Percentiles rank a stretch among this genome's conserved stretches.
These are phyloP conservation scores for Clonostachys rosea DNA, from an alignment of 2,329 filamentous ascomycete genomes.

Conservation along the genomic window DNA sequence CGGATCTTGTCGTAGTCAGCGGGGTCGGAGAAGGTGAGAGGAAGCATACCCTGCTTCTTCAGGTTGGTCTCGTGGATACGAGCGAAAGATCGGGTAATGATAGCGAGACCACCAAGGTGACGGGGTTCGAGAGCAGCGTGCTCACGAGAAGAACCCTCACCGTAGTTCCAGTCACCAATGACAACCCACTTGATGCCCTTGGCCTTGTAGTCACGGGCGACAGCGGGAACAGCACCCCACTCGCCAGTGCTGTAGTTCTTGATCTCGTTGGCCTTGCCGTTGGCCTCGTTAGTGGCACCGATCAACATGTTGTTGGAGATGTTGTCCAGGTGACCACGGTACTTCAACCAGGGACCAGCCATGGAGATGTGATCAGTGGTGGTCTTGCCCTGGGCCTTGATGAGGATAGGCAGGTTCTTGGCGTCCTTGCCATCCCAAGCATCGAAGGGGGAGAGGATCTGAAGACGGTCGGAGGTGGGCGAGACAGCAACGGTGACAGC, in stretches of 20 bases:
- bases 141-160: constrained; percentile 95
- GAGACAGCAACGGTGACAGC: constrained; percentile 76
- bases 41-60: constrained; percentile 99
- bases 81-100: constrained; percentile 92
- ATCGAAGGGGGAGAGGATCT: constrained; percentile 81
- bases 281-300: constrained; percentile 92
- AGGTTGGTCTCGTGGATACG: constrained; percentile 99
- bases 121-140: constrained; percentile 96
- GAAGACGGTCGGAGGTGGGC: constrained; percentile 88
- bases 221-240: constrained; percentile 84
- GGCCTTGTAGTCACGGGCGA: constrained; percentile 97
- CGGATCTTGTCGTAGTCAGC: constrained; percentile 98
- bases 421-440: constrained; percentile 93
- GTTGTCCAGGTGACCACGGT: constrained; percentile 98
- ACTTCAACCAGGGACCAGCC: constrained; percentile 97
- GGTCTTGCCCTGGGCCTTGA: constrained; percentile 95
- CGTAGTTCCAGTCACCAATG: constrained; percentile 99
- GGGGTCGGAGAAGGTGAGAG: constrained; percentile 88
- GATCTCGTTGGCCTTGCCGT: constrained; percentile 96
- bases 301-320: constrained; percentile 99
- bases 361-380: constrained; percentile 97
- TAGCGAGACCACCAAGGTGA: constrained; percentile 93
- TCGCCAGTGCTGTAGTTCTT: constrained; percentile 84
- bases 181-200: constrained; percentile 97
- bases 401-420: constrained; percentile 78